Evolutionary conservation across 495 filamentous ascomycete genomes (phyloP), one percentile per base, ranked within the genome.

Genomic region (Podospora comata): DNA sequence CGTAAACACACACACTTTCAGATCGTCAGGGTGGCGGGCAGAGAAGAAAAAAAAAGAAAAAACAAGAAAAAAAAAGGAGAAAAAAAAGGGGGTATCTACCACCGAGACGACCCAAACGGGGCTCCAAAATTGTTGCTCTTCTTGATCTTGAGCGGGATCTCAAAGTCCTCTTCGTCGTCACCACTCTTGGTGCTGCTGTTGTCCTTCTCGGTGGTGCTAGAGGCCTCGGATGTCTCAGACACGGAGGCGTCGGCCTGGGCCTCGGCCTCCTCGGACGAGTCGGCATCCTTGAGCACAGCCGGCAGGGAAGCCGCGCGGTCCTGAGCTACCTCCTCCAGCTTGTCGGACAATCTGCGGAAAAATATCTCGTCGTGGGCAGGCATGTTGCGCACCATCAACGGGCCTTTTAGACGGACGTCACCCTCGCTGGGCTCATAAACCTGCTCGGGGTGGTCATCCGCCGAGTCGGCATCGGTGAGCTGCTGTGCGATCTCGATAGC

Each of bases 111-210:
- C 39, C 78, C 78, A 60, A 79, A 76, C 5, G 78, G 78, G 5
- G 76, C 73, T 20, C 88, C 88, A 79, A 90, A 90, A 74, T 90
- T 90, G 60, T 78, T 86, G n/a, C 83, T 82, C 18, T 77, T 78
- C 66, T 81, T 88, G 69, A 90, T 78, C 74, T 84, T 88, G 54
- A 89, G 76, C 53, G 85, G 84, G 26, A 88, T 80, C 16, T 87
- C 85, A 7, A 71, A 60, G 39, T 75, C 75, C 62, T 84, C 79
- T 13, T 48, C 39, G 39, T 48, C 39, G 4, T 75, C 78, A 34
- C 77, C 76, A 61, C 69, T 71, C 67, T 56, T 68, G 64, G 70
- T 60, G 65, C 79, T 48, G 53, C 65, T 71, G 73, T 72, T 65
- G 2, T 67, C 70, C 57, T 70, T 73, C 16, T 72, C 70, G 9